Conservation (phyloP, 768 basidiomycete genomes). For the Collybia sp. region DNA sequence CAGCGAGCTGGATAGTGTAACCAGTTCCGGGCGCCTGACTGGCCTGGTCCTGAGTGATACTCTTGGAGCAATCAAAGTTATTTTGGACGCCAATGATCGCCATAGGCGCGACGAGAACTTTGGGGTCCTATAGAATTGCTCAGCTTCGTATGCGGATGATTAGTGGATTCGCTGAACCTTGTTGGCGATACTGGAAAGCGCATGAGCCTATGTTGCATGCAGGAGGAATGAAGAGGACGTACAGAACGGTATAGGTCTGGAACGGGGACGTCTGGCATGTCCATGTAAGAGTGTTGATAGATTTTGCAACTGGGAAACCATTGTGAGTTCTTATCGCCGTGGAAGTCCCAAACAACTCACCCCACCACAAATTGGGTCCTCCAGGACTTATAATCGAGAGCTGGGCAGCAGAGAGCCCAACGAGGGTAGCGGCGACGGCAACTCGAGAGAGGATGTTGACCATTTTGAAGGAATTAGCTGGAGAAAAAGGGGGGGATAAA, state of each 20-base stretch:
- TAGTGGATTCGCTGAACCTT: conserved; percentile 6
- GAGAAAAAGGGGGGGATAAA: too few relatives aligned
- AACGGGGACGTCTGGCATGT: conserved; percentile 38
- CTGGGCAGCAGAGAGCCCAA: background rate
- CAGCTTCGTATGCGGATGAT: background rate
- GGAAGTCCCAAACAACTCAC: background rate
- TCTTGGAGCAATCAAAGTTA: conserved; percentile 57
- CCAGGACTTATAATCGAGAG: background rate
- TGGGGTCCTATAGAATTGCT: conserved; percentile 18
- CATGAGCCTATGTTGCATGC: conserved; percentile 7
- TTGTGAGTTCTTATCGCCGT: background rate
- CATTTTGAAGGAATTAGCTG: too few relatives aligned
- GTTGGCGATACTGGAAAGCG: conserved; percentile 36
- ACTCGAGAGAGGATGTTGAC: too few relatives aligned
- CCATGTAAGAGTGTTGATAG: conserved; percentile 58
- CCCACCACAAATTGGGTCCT: background rate
- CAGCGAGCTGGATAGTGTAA: conserved; percentile 48
- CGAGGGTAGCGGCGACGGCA: background rate
- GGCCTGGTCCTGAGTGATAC: conserved; percentile 42
- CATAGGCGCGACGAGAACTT: conserved; percentile 32
- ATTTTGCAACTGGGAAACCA: conserved; percentile 42
- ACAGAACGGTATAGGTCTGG: conserved; percentile 48
- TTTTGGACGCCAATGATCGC: conserved; percentile 46
- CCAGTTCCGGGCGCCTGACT: conserved; percentile 34
- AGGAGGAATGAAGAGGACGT: conserved; percentile 18